Percentiles rank a stretch among this genome's conserved stretches.
These are phyloP conservation scores for Russula ochroleuca DNA, from an alignment of 768 basidiomycete genomes.

Conservation along the genomic window DNA sequence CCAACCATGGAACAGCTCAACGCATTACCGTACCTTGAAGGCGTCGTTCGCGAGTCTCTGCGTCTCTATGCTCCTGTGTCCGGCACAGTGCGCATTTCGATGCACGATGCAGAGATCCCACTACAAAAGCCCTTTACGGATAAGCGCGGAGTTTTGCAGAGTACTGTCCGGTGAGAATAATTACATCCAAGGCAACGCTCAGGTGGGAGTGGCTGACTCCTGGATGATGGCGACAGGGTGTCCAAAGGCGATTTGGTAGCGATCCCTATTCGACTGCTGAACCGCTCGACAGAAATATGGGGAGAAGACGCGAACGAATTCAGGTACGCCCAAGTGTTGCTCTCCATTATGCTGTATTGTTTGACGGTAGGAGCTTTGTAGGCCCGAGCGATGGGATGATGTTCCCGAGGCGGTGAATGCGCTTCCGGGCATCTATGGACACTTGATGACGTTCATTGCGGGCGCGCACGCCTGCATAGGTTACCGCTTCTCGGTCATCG, in stretches of 20 bases:
- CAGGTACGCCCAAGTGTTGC: conserved; percentile 2
- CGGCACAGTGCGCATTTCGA: conserved; percentile 30
- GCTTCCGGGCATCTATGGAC: conserved; percentile 23
- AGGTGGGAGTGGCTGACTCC: neutral
- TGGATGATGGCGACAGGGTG: conserved; percentile 1
- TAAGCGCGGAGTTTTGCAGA: conserved; percentile 17
- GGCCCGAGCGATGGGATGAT: conserved; percentile 27
- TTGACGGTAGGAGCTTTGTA: neutral
- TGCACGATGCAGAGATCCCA: conserved; percentile 34
- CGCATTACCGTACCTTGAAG: conserved; percentile 35
- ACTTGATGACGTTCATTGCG: conserved; percentile 33
- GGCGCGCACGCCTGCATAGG: conserved; percentile 34
- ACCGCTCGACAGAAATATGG: conserved; percentile 33
- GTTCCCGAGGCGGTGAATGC: conserved; percentile 18
- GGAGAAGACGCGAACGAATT: conserved; percentile 36
- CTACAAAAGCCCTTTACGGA: conserved; percentile 30
- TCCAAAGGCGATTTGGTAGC: conserved; percentile 26
- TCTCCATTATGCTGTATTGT: neutral
- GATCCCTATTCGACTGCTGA: conserved; percentile 31
- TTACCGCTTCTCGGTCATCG: conserved; percentile 31
- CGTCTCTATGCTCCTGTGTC: conserved; percentile 32
- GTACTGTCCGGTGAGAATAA: conserved; percentile 23
- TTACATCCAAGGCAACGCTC: too few relatives aligned
- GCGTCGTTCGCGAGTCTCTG: conserved; percentile 33
- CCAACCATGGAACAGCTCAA: conserved; percentile 34